phyloP scores from a whole-genome alignment of 106 monocot species.

The Allium fistulosum region DNA sequence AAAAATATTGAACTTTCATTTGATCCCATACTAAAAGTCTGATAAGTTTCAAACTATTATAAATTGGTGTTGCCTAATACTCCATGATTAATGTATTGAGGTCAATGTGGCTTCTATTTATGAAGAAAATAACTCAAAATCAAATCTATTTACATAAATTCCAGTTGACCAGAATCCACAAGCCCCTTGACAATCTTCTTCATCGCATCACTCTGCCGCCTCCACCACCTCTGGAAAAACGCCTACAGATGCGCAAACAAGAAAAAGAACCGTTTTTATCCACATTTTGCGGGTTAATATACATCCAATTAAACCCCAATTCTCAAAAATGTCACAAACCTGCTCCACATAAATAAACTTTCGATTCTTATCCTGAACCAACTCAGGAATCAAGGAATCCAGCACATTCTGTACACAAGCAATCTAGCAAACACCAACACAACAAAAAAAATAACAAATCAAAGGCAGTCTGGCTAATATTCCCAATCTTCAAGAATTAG shows the following conservation, averaged over 20 bases:
- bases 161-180: conserved; percentile 74
- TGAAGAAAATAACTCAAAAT: too few species aligned
- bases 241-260: conserved; percentile 31
- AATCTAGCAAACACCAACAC: conserved; percentile 12
- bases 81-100: too few species aligned
- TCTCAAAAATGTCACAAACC: conserved; percentile 6
- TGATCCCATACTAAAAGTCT: too few species aligned
- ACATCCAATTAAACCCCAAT: not conserved
- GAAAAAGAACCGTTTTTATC: not conserved
- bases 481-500: not conserved
- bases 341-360: conserved; percentile 39
- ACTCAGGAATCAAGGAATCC: conserved; percentile 34
- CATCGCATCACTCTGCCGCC: conserved; percentile 63
- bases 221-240: conserved; percentile 98
- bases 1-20: too few species aligned
- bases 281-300: too few species aligned
- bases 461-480: not conserved
- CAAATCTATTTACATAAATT: conserved; percentile 58
- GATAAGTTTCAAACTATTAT: too few species aligned
- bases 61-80: too few species aligned
- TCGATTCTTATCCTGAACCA: conserved; percentile 31
- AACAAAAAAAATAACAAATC: not conserved
- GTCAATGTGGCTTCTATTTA: too few species aligned
- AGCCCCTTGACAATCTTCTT: conserved; percentile 71
- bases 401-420: conserved; percentile 46